Evolutionary conservation across 2,329 filamentous ascomycete species (phyloP), one percentile per base, ranked within the genome.

Genomic region (Biscogniauxia sp.): DNA sequence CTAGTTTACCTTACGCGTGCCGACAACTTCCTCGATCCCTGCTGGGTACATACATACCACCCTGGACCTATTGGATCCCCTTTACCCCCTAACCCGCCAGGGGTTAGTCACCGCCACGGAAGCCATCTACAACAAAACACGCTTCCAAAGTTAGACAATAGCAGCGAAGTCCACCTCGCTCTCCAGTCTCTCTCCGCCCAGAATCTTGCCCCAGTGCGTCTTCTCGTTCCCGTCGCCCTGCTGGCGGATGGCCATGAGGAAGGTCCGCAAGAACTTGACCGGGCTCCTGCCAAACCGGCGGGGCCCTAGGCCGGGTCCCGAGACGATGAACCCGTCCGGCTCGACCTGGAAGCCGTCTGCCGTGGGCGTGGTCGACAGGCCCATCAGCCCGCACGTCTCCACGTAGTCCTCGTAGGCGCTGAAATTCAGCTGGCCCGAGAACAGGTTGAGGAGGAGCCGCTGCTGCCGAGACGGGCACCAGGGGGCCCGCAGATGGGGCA

Each of bases 391-490:
- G 61, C 85, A 88, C 0, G 82, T 68, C 1, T 75, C 69, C 0
- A 70, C 63, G 62, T 91, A 92, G 57, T 90, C 82, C 0, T 74
- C 60, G 51, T 79, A 83, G 0, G 77, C 80, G 0, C 69, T 71
- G 9, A 91, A 76, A 65, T 91, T 92, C 0, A 91, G 77, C 58
- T 89, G 86, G 0, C 89, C 89, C 0, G 89, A 78, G 58, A 92
- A 91, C 0, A 92, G 73, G 51, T 89, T 88, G 0, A 92, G 77
- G 58, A 9, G 70, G 61, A 11, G 67, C 53, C 11, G 20, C 25
- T 45, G 37, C 4, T 6, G 37, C 37, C 2, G 1, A 7, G 37
- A 45, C 6, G 37, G 37, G 4, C 11, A 2, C 9, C 62, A 60
- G 23, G 25, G 13, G 25, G 51, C 23, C 19, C 61, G 41, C 13